Evolutionary conservation across 352 stramenopile species (phyloP), one percentile per base, ranked within the genome.

Genomic region (Globisporangium polare): DNA sequence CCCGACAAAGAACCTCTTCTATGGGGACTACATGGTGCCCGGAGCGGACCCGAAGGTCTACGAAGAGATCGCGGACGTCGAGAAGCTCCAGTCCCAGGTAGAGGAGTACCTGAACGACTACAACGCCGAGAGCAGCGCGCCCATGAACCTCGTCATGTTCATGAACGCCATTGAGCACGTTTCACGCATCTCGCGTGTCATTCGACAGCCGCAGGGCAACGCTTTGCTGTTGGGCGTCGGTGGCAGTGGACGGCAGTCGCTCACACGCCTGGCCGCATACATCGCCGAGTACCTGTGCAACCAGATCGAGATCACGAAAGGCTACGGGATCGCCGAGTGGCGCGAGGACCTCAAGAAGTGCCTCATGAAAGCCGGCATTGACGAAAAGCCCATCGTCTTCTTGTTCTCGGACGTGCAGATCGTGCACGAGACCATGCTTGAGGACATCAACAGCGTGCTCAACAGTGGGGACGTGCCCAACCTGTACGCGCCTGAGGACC

Each of bases 401-500:
- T 75, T 98, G 7, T 98, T 98, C 58, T 97, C 89, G 0, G 95
- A 98, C 63, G 95, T 96, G 2, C 91, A 97, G 68, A 97, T 98
- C 54, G 89, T 98, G 5, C 77, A 97, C 51, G 95, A 98, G 62
- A 86, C 88, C 10, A 98, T 98, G 92, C 66, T 98, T 2, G 95
- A 98, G 71, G 95, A 98, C 66, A 93, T 98, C 58, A 98, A 98
- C 73, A 96, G 90, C 64, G 86, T 98, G 4, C 76, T 98, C 1
- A 98, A 98, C 74, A 97, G 89, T 24, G 95, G 95, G 18, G 94
- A 98, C 50, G 88, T 98, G 0, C 95, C 95, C 1, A 98, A 98
- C 57, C 65, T 98, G 57, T 98, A 98, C 59, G 88, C 73, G 0
- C 62, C 83, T 0, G 95, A 98, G 66, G 95, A 98, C 46, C 68